These are phyloP conservation scores for Syzygium oleosum DNA, from an alignment of 345 rosid species.

Conservation along the genomic window DNA sequence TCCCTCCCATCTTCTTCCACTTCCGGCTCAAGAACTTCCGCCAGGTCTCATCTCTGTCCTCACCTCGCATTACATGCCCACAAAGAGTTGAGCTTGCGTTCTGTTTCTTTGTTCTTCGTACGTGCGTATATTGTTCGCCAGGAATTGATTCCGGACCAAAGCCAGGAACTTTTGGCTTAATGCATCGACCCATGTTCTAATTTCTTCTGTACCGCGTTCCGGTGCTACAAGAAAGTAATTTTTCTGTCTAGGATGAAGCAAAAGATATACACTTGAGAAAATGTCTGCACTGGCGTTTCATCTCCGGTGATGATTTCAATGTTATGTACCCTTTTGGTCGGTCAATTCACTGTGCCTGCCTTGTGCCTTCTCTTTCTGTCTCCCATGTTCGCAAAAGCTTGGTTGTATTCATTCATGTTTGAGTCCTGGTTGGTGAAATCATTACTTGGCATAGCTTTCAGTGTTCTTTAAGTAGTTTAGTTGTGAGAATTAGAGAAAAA, in stretches of 20 bases:
- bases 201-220: not conserved
- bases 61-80: not conserved
- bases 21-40: conserved; percentile 65
- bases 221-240: not conserved
- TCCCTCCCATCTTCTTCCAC: conserved; percentile 87
- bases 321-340: not conserved
- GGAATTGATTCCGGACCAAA: not conserved
- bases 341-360: not conserved
- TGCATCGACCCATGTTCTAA: not conserved
- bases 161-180: not conserved
- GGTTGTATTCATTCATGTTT: not conserved
- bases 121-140: not conserved
- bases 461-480: not conserved
- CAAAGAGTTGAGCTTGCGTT: not conserved
- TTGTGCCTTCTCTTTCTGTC: not conserved
- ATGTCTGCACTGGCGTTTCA: not conserved
- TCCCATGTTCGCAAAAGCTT: not conserved
- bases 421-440: not conserved
- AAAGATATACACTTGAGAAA: not conserved
- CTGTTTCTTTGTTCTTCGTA: not conserved
- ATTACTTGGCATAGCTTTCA: not conserved
- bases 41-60: conserved; percentile 23
- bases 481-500: not conserved
- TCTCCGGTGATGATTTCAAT: not conserved
- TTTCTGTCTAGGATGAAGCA: not conserved